A percentile compares a stretch with the other conserved stretches of the same genome.
Conservation (phyloP, 306 rosid species). For the Castanea sativa region DNA sequence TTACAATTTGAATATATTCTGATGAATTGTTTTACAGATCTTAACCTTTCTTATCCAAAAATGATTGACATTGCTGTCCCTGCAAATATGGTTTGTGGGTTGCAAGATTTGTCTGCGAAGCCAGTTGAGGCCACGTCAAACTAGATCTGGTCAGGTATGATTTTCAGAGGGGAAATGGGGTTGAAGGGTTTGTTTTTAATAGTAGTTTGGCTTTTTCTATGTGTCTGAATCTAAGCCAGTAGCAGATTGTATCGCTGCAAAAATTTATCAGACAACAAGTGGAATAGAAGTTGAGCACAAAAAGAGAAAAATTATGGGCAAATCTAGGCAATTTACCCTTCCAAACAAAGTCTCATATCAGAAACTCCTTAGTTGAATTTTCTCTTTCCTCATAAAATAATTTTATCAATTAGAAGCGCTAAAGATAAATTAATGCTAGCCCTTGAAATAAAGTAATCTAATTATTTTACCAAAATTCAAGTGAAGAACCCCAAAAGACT, state of each 20-base stretch:
- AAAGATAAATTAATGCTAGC: background rate
- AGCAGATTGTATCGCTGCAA: background rate
- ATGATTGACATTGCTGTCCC: conserved; percentile 94
- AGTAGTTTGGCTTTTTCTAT: background rate
- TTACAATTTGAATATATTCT: background rate
- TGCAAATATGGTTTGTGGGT: conserved; percentile 79
- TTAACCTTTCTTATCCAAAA: conserved; percentile 84
- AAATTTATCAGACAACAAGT: background rate
- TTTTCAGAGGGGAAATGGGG: background rate
- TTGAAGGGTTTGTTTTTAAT: background rate
- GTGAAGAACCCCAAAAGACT: background rate
- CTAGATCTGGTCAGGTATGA: conserved; percentile 16
- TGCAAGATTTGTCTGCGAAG: conserved; percentile 47
- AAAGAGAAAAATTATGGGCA: background rate
- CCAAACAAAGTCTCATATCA: background rate
- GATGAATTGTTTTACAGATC: conserved; percentile 52
- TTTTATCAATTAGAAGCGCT: background rate
- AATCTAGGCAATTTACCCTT: background rate
- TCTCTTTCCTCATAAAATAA: background rate
- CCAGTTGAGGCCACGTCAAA: conserved; percentile 24
- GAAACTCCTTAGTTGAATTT: background rate
- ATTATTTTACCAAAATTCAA: background rate
- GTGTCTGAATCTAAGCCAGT: background rate
- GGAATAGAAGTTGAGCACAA: background rate
- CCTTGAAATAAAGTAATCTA: background rate